Evolutionary conservation across 2,329 filamentous ascomycete species (phyloP), one percentile per base, ranked within the genome.

Genomic region (Karstenula rhodostoma): DNA sequence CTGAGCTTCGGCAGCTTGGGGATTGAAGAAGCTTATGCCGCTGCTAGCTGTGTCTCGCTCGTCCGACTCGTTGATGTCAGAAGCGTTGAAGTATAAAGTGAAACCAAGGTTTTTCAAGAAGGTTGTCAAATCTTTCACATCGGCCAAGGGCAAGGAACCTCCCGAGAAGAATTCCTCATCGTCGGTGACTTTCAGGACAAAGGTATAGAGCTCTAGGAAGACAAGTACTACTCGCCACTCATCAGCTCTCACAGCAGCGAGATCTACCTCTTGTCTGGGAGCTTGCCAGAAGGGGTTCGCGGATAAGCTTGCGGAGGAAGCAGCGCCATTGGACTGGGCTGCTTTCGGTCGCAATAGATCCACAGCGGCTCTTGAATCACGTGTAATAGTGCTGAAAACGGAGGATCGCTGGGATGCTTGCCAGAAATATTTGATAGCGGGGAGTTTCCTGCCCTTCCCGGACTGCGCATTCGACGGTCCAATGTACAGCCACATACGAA

Each of bases 51-150:
- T 77, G 42, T 85, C 77, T 13, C 80, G 78, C 32, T 79, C 77
- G 40, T 79, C 78, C 22, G 77, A 74, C 23, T 75, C 74, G 77
- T 81, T 73, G 57, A 90, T 81, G 59, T 94, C 90, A 2, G 87
- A 85, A 9, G 90, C 86, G 70, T 94, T 90, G 82, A 94, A 96
- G 76, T 96, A 94, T 53, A 97, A 83, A 0, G 91, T 89, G 68
- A 98, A 98, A 0, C 92, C 90, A 6, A 98, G 82, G 64, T 96
- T 95, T 73, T 97, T 97, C 32, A 99, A 81, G 68, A 98, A 98
- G 0, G 87, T 82, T 0, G 92, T 91, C 66, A 99, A 84, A 3
- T 86, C 81, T 63, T 89, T 89, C 3, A 98, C 84, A 57, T 97
- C 90, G 12, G 80, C 75, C 10, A 94, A 78, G 0, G 87, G 86